phyloP scores from a whole-genome alignment of 176 grass and related monocot genomes.

The Aegilops umbellulata region DNA sequence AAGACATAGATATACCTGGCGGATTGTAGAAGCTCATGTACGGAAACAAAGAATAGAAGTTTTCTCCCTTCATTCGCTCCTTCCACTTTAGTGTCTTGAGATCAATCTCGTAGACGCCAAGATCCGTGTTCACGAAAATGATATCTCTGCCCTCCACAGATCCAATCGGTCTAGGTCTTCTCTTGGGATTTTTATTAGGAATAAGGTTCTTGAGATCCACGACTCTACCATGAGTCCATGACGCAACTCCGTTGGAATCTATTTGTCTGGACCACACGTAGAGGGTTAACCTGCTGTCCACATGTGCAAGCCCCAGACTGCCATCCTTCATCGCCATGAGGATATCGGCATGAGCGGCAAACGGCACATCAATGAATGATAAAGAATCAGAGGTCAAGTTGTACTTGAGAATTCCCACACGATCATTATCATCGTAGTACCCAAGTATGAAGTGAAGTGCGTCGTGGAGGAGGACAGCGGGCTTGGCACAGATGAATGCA shows the following conservation, averaged over 20 bases:
- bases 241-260: not conserved
- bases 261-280: no score
- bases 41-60: not conserved
- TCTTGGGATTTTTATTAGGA: not conserved
- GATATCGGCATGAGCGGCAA: no score
- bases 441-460: no score
- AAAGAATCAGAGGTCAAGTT: no score
- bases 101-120: not conserved
- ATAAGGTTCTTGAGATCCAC: not conserved
- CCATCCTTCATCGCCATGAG: no score
- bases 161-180: not conserved
- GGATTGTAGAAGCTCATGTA: not conserved
- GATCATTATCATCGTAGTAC: no score
- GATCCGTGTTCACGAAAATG: not conserved
- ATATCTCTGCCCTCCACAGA: not conserved
- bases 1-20: not conserved
- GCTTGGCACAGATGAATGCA: no score
- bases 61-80: not conserved
- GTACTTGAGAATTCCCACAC: no score
- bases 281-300: no score
- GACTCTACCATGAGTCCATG: not conserved
- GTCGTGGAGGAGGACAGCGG: no score
- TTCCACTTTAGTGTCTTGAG: not conserved
- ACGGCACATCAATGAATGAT: no score
- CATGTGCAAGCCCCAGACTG: no score